These are phyloP conservation scores for Metarhizium humberi DNA, from an alignment of 2,329 filamentous ascomycete species.

Conservation along the genomic window DNA sequence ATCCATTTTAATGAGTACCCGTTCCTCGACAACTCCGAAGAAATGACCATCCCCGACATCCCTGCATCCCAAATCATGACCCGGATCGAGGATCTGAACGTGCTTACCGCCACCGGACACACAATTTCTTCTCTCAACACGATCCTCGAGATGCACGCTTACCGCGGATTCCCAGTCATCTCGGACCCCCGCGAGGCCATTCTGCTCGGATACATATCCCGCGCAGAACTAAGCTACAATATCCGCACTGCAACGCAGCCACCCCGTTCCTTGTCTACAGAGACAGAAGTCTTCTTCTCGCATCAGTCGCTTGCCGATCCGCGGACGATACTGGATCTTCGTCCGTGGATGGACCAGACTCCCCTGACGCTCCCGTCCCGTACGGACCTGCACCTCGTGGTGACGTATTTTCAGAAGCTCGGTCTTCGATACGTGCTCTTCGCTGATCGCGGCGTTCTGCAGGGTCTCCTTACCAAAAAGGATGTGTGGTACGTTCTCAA, in stretches of 20 bases:
- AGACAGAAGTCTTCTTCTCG: slow-evolving; percentile 75
- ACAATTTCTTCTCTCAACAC: slow-evolving; percentile 67
- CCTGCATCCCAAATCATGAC: slow-evolving; percentile 89
- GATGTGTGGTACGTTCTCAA: slow-evolving; percentile 93
- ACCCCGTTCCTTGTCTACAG: slow-evolving; percentile 52
- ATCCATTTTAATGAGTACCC: slow-evolving; percentile 95
- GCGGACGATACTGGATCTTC: slow-evolving; percentile 68
- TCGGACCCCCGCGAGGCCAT: slow-evolving; percentile 67
- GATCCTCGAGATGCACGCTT: slow-evolving; percentile 64
- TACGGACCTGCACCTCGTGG: slow-evolving; percentile 71
- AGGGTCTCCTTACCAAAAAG: slow-evolving; percentile 91
- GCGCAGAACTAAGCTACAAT: slow-evolving; percentile 80
- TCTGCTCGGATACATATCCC: slow-evolving; percentile 86
- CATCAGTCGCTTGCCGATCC: slow-evolving; percentile 78
- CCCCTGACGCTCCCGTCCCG: slow-evolving; percentile 79
- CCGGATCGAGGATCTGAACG: slow-evolving; percentile 77
- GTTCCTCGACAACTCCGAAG: slow-evolving; percentile 82
- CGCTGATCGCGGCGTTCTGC: slow-evolving; percentile 68
- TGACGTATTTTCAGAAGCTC: slow-evolving; percentile 89
- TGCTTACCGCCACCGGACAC: slow-evolving; percentile 79
- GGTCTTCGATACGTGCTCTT: slow-evolving; percentile 87
- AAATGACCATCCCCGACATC: slow-evolving; percentile 74
- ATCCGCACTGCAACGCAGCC: slow-evolving; percentile 45
- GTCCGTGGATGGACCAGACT: slow-evolving; percentile 98
- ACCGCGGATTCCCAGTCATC: slow-evolving; percentile 88